Evolutionary conservation across 176 grass and related monocot genomes (phyloP).

Genomic region (Aegilops longissima): DNA sequence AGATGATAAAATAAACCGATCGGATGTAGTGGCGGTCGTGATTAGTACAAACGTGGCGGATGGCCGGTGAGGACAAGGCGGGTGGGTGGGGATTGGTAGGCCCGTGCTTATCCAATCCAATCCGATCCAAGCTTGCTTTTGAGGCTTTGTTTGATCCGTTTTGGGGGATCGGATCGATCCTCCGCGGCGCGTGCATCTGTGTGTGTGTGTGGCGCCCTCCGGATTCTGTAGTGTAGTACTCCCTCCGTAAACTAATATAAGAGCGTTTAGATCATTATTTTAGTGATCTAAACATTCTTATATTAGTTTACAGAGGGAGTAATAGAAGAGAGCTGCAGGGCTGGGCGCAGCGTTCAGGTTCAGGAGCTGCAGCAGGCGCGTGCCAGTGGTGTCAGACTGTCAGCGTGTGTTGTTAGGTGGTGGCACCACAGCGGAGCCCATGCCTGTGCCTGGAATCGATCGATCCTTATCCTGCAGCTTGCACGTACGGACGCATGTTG

Average conservation of each 20-base stretch:
- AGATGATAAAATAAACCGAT: too few species aligned
- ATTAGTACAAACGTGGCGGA: background rate
- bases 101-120: constrained; percentile 39
- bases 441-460: too few species aligned
- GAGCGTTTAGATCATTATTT: too few species aligned
- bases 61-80: background rate
- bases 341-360: background rate
- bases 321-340: background rate
- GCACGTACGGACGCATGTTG: background rate
- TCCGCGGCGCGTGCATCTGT: constrained; percentile 8
- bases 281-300: too few species aligned
- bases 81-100: constrained; percentile 15
- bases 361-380: background rate
- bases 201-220: background rate
- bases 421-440: background rate
- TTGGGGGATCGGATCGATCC: background rate
- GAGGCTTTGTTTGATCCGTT: background rate
- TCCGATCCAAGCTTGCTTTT: background rate
- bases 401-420: background rate
- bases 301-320: too few species aligned
- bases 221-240: too few species aligned
- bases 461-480: background rate
- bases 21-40: background rate
- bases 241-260: too few species aligned
- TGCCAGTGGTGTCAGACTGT: too few species aligned